Evolutionary conservation across 2,329 filamentous ascomycete genomes (phyloP).

Genomic region (Lasiodiplodia theobromae): DNA sequence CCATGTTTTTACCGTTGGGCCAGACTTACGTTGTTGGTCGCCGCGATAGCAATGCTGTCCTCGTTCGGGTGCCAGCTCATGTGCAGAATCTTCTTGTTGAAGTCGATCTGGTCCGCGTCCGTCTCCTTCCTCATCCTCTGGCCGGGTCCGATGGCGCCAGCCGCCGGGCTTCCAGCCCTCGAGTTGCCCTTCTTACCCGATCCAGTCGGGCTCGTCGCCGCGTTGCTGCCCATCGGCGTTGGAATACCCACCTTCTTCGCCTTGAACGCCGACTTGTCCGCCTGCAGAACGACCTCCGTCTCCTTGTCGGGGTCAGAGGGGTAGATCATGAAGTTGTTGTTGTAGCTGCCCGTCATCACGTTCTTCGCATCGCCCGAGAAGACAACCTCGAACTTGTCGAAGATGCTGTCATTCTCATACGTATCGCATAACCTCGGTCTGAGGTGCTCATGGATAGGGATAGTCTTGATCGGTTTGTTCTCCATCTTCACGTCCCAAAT

Average conservation of each 20-base stretch:
- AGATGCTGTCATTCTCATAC: constrained; percentile 99
- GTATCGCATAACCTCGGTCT: constrained; percentile 94
- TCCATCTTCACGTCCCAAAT: constrained; percentile 99
- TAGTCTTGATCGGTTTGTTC: constrained; percentile 94
- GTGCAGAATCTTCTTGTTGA: constrained; percentile 99
- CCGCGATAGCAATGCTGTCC: constrained; percentile 98
- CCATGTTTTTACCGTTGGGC: not conserved
- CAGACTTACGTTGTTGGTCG: constrained; percentile 95
- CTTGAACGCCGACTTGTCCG: constrained; percentile 99
- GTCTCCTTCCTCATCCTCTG: constrained; percentile 99
- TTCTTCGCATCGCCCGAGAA: constrained; percentile 99
- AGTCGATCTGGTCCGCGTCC: constrained; percentile 98
- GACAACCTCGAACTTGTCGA: constrained; percentile 99
- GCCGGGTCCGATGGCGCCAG: constrained; percentile 73
- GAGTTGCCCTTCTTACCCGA: constrained; percentile 87
- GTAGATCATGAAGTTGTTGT: constrained; percentile 99
- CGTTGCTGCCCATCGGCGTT: constrained; percentile 82
- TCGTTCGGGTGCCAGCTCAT: constrained; percentile 99
- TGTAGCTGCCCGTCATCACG: constrained; percentile 99
- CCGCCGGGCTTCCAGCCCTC: constrained; percentile 85
- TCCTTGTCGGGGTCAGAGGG: constrained; percentile 95
- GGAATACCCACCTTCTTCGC: constrained; percentile 99
- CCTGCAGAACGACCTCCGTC: constrained; percentile 95
- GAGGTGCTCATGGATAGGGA: constrained; percentile 97
- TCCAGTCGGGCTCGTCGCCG: constrained; percentile 74